These are phyloP conservation scores for Lyophyllum shimeji DNA, from an alignment of 768 basidiomycete species.

Conservation along the genomic window DNA sequence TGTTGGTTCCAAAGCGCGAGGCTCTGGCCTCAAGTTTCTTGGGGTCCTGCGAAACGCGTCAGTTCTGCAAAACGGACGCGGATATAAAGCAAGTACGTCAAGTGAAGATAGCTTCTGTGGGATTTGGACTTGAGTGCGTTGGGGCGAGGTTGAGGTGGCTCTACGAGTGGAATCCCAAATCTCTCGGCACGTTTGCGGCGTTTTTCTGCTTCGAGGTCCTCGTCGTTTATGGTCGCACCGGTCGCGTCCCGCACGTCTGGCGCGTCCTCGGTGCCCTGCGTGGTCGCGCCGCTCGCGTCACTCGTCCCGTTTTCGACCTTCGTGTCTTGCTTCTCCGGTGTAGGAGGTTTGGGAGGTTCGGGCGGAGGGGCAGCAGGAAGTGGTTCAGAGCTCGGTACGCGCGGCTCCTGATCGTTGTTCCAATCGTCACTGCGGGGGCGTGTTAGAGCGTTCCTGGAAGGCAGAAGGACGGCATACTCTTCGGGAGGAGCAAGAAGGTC, in stretches of 20 bases:
- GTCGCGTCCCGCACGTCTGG: neutral
- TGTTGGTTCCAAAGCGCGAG: constrained; percentile 49
- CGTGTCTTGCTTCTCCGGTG: constrained; percentile 13
- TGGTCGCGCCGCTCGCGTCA: no score
- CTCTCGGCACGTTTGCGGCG: constrained; percentile 63
- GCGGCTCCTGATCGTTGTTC: constrained; percentile 32
- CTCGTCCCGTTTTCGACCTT: constrained; percentile 4
- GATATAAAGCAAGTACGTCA: constrained; percentile 15
- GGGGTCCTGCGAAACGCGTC: constrained; percentile 34
- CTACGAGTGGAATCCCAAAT: constrained; percentile 68
- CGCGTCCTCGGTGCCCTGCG: no score
- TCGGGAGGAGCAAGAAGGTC: constrained; percentile 19
- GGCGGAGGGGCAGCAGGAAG: neutral
- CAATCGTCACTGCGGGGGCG: constrained; percentile 41
- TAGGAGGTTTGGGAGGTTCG: neutral
- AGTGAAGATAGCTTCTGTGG: constrained; percentile 21
- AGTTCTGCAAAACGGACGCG: neutral
- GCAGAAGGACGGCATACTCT: constrained; percentile 25
- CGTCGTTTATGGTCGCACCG: constrained; percentile 13
- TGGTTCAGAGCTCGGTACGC: constrained; percentile 11
- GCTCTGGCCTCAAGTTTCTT: constrained; percentile 53
- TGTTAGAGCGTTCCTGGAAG: neutral
- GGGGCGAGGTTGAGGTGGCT: constrained; percentile 25
- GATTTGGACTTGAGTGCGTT: constrained; percentile 5
- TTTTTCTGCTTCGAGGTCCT: constrained; percentile 54